Evolutionary conservation across 1,284 basidiomycete genomes (phyloP).

Genomic region (Sanguinoderma infundibulare): DNA sequence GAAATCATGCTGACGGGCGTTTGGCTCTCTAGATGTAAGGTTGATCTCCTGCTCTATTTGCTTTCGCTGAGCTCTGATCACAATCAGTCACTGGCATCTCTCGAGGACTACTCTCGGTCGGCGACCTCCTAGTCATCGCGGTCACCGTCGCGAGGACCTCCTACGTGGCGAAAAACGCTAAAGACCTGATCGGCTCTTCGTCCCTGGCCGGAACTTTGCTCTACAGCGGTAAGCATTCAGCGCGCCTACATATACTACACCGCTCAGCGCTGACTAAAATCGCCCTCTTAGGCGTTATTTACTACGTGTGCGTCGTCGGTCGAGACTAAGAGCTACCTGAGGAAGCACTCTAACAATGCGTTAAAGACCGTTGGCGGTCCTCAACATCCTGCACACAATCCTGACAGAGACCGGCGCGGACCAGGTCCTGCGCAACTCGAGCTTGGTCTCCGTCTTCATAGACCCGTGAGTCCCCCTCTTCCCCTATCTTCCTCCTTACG

Average conservation of each 20-base stretch:
- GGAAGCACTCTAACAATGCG: neutral
- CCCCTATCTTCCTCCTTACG: neutral
- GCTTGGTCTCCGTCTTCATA: conserved; percentile 5
- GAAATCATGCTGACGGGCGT: neutral
- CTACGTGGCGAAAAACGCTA: neutral
- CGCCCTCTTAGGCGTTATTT: neutral
- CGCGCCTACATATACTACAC: neutral
- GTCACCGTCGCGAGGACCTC: conserved; percentile 8
- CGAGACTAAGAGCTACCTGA: neutral
- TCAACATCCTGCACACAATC: conserved; percentile 7
- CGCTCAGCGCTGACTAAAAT: neutral
- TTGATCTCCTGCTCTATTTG: neutral
- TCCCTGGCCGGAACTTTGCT: neutral
- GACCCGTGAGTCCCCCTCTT: neutral
- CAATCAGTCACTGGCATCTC: conserved; percentile 5
- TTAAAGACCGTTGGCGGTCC: neutral
- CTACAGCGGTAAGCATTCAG: neutral
- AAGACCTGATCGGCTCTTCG: neutral
- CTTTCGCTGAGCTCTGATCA: neutral
- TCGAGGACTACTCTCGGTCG: conserved; percentile 2
- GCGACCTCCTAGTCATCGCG: conserved; percentile 6
- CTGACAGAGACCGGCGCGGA: conserved; percentile 5
- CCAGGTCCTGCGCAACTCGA: conserved; percentile 7
- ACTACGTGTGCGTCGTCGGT: neutral
- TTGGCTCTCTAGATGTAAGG: neutral